Conservation (phyloP, 768 basidiomycete species). For the Trametes cubensis region DNA sequence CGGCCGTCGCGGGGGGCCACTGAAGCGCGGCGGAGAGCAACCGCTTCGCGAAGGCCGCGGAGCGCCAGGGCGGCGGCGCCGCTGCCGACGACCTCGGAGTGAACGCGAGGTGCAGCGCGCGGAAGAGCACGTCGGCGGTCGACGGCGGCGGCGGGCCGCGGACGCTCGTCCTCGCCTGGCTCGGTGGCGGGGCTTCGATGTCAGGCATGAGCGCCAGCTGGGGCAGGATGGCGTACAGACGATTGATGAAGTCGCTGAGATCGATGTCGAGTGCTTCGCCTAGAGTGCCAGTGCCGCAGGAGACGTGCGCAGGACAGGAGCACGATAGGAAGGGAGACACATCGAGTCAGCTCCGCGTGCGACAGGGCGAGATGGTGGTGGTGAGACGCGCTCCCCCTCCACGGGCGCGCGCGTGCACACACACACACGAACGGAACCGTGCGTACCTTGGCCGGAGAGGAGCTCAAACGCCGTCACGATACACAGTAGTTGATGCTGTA, state of each 20-base stretch:
- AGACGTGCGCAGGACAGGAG: not conserved
- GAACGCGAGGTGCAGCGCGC: conserved; percentile 81
- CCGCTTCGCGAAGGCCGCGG: conserved; percentile 94
- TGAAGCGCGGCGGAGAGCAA: conserved; percentile 77
- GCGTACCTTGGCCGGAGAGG: conserved; percentile 87
- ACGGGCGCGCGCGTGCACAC: conserved; percentile 17
- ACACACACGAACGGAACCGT: too few relatives aligned
- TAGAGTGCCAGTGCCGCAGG: conserved; percentile 33
- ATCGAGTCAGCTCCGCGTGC: conserved; percentile 19
- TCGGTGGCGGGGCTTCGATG: conserved; percentile 53
- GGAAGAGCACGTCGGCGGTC: conserved; percentile 78
- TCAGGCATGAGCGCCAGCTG: conserved; percentile 68
- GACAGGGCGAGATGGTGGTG: not conserved
- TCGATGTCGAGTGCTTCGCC: conserved; percentile 98
- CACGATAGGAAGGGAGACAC: conserved; percentile 17
- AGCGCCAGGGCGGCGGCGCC: conserved; percentile 66
- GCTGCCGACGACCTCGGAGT: conserved; percentile 64
- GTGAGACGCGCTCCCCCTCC: conserved; percentile 2
- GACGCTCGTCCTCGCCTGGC: conserved; percentile 27
- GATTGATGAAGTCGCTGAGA: conserved; percentile 82
- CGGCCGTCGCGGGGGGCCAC: conserved; percentile 70
- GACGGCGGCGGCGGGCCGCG: conserved; percentile 38
- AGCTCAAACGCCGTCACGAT: conserved; percentile 98
- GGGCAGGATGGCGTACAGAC: conserved; percentile 81
- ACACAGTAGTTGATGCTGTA: conserved; percentile 72